These are phyloP conservation scores for Juglanconis juglandina DNA, from an alignment of 2,329 filamentous ascomycete genomes.

Conservation along the genomic window DNA sequence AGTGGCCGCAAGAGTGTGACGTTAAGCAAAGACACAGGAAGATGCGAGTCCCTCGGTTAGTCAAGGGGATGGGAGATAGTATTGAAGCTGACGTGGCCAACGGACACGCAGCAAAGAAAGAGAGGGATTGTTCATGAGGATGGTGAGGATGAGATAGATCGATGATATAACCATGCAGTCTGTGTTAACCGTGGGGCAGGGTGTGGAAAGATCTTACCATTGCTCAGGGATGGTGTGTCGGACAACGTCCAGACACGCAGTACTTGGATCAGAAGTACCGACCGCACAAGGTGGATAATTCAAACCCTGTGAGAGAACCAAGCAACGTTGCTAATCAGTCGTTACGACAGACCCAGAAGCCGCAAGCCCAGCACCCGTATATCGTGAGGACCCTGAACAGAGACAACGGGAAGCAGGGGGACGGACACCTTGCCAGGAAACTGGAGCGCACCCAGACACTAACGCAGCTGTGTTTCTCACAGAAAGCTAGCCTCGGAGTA, in stretches of 20 bases:
- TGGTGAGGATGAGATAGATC: constrained; percentile 21
- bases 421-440: constrained; percentile 3
- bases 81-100: neutral
- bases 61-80: neutral
- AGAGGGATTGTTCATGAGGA: constrained; percentile 21
- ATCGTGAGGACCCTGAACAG: constrained; percentile 12
- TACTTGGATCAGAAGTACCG: constrained; percentile 19
- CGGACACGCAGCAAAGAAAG: constrained; percentile 2
- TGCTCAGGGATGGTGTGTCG: constrained; percentile 37
- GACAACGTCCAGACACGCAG: constrained; percentile 30
- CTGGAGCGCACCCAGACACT: constrained; percentile 2
- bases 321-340: constrained; percentile 11
- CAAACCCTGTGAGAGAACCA: constrained; percentile 9
- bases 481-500: constrained; percentile 7
- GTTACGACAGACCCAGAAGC: constrained; percentile 11
- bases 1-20: neutral
- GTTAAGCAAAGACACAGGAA: neutral
- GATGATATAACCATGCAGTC: constrained; percentile 45
- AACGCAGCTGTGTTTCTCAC: constrained; percentile 11
- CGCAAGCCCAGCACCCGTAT: constrained; percentile 9
- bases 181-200: constrained; percentile 36
- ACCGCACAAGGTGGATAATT: constrained; percentile 9
- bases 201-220: constrained; percentile 44
- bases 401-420: constrained; percentile 18
- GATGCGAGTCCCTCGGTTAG: neutral